Evolutionary conservation across 2,329 filamentous ascomycete genomes (phyloP), one percentile per base, ranked within the genome.

Genomic region (Lasiodiplodia sp.): DNA sequence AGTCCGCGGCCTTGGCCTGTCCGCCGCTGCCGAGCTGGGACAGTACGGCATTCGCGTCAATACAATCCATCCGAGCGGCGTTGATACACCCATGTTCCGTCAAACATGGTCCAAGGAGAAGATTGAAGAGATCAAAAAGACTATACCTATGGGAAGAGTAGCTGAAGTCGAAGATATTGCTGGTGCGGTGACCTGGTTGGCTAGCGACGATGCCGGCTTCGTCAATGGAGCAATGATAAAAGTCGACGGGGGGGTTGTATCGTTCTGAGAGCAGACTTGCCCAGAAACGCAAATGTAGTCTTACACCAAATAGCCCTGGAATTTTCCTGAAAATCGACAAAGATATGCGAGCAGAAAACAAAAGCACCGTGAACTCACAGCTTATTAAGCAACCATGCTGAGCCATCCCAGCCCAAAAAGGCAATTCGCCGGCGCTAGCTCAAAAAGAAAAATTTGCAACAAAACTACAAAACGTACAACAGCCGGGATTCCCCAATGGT

Each of bases 21-120:
- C 79, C 7, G 79, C 79, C 31, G 79, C 79, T 8, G 74, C 75
- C 21, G 79, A 81, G 68, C 72, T 81, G 4, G 79, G 79, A 10
- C 76, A 76, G 38, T 72, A 75, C 63, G 76, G 76, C 52, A 80
- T 81, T 69, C 77, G 79, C 34, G 79, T 81, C 66, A 81, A 81
- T 71, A 81, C 79, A 2, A 78, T 81, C 18, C 79, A 81, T 69
- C 80, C 79, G 5, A 78, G 78, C 57, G 79, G 78, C 51, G 76
- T 81, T 28, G 75, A 79, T 47, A 76, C 76, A 2, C 76, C 78
- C 7, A 76, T 78, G 67, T 80, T 78, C 66, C 73, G 75, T 44
- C 73, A 77, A 40, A 70, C 78, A 3, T 80, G 78, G 78, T 75
- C 68, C n/a, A 68, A 73, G 23, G 77, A 80, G 66, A 76, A 75